Base-by-base conservation (phyloP, 176 grass and related monocot genomes). In the Alloteropsis semialata region DNA sequence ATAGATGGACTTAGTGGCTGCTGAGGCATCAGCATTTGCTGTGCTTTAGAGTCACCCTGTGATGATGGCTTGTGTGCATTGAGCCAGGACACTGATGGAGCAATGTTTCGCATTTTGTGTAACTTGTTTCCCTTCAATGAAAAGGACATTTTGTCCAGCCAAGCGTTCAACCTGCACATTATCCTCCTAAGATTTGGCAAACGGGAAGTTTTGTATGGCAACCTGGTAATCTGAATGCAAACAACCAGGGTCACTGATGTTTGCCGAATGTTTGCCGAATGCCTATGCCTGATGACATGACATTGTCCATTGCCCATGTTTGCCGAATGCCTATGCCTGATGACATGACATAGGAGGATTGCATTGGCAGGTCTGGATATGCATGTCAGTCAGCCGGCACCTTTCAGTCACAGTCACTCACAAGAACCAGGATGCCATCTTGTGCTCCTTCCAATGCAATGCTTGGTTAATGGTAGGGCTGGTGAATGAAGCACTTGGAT, bases 11-110 rank as follows among this genome's bases (percentile, higher is more conserved):
- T 66, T 53, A 82, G 88, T 90, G 73, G 68, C 80, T 18, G 84
- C 88, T 87, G 88, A 90, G 80, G 36, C 88, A 83, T 60, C 84
- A 69, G 88, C 88, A 79, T 75, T 90, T 87, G 76, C 68, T 69
- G 74, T 37, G 67, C 68, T 75, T 78, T 63, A 27, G 66, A 72
- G 84, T 87, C 88, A 75, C 58, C 79, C 57, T 49, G 59, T 61
- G 69, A 84, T 87, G 84, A 79, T 90, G 88, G 80, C 50, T 41
- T 82, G 56, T 87, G 79, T 85, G 82, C 82, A 54, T 63, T 79
- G 74, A 34, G 38, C 50, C 42, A 60, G 69, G 76, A 68, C 84
- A 78, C 65, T 4, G 64, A 76, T 48, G 38, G 39, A 65, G 50
- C 50, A 53, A 60, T 32, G 66, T 42, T 66, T 36, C 84, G 50